Base-by-base conservation (phyloP, 805 yeast species). In the Pichia californica region DNA sequence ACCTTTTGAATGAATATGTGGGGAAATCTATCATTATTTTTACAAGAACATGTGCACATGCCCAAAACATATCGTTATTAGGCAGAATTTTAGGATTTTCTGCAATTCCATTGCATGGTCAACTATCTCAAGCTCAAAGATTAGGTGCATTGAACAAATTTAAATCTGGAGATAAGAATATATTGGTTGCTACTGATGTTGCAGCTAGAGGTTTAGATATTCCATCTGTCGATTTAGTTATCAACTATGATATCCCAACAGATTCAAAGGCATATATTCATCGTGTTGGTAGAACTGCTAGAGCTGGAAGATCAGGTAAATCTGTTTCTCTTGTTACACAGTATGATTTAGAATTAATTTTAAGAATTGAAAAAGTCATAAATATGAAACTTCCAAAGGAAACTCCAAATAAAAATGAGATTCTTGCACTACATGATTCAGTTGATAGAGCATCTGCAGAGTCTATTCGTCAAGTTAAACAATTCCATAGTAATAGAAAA, bases 131-230 rank as follows among this genome's bases (percentile, higher is more conserved):
- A 61, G 75, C 88, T 21, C 91, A 87, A 59, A 71, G 96, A 59
- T 73, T 87, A 40, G 93, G 94, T 25, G 83, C 91, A 1, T 67
- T 85, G 51, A 86, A 84, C 62, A 77, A 83, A 55, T 85, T 85
- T 67, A 85, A 84, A 59, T 70, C 85, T 8, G 88, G 89, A 10
- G 76, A 73, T 38, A 72, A 81, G 53, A 73, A 74, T 40, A 83
- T 84, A 40, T 64, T 84, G 35, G 84, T 84, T 10, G 93, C 93
- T 13, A 84, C 94, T 2, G 94, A 84, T 62, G 97, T 93, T 19
- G 99, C 96, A 2, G 82, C 96, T 25, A 79, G 99, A 76, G 99
- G 99, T 62, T 74, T 93, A 51, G 99, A 93, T 73, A 93, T 93
- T 44, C 99, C 98, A 10, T 73, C 79, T 8, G 99, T 93, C 3